phyloP scores from a whole-genome alignment of 148 eudicot genomes.

The Fagopyrum homotropicum region DNA sequence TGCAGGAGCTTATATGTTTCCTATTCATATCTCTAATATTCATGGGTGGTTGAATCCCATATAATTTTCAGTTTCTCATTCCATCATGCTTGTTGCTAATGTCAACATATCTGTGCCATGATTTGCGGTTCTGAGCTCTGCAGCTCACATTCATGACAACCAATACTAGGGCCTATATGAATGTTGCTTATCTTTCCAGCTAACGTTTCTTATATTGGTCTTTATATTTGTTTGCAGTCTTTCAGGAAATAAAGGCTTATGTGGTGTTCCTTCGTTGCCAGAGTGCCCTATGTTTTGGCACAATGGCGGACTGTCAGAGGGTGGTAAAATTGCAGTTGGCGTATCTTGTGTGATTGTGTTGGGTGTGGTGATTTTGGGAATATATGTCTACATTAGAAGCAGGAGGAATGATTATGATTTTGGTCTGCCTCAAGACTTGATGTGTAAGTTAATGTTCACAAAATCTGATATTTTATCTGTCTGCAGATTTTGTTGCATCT shows the following conservation, averaged over 20 bases:
- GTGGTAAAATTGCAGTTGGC: constrained; percentile 71
- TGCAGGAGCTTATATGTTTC: neutral
- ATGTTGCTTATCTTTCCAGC: neutral
- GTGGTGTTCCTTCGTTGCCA: constrained; percentile 68
- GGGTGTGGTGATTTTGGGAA: constrained; percentile 31
- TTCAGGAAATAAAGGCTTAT: constrained; percentile 66
- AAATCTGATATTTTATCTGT: neutral
- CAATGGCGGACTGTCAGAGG: constrained; percentile 43
- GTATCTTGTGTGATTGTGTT: constrained; percentile 44
- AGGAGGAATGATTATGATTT: constrained; percentile 76
- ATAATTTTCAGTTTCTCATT: neutral
- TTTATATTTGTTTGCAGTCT: constrained; percentile 28
- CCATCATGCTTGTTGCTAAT: neutral
- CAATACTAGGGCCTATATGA: neutral
- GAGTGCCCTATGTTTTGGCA: constrained; percentile 65
- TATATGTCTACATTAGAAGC: constrained; percentile 55
- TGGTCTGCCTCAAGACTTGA: constrained; percentile 71
- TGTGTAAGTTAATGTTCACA: constrained; percentile 49
- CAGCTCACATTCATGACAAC: neutral
- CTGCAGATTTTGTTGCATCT: neutral
- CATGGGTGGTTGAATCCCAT: neutral
- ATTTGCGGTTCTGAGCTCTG: too few species aligned
- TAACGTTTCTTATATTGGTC: neutral
- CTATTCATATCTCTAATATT: neutral
- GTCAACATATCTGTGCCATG: neutral